Base-by-base conservation (phyloP, 495 filamentous ascomycete species). In the Friedmanniomyces endolithicus region DNA sequence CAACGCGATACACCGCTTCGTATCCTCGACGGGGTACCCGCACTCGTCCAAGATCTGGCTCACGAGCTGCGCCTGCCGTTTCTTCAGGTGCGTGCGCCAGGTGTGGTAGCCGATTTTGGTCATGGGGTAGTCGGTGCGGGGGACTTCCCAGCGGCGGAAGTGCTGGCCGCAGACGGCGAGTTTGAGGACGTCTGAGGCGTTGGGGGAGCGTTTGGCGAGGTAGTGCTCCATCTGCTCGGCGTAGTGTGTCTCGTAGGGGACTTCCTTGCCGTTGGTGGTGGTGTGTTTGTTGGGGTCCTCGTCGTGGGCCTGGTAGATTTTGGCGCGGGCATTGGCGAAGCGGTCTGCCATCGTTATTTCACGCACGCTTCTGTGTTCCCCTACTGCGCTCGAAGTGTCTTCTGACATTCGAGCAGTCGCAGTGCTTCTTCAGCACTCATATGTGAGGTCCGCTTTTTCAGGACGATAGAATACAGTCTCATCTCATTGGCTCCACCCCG, bases 81-180 rank as follows among this genome's bases (percentile, higher is more conserved):
- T 76, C 68, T 84, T 87, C 46, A 87, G 77, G 55, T 74, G 77
- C 1, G 78, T 75, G 8, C 87, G 83, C 87, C 87, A 92, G 11
- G 74, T 71, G 51, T 86, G 78, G 59, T 92, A 92, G 16, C 87
- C 87, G 2, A 75, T 54, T 55, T 82, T 80, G 4, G 78, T 86
- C 65, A 75, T 74, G 11, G 86, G 82, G 67, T 87, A 89, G 39
- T 71, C 76, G 54, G 66, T 65, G 23, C 87, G 81, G 0, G 85
- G 84, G 14, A 88, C 75, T 68, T 90, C 84, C 85, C 85, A 92
- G 62, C 87, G 83, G 48, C 77, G 71, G 58, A 90, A 83, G 69
- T 92, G 87, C 68, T 92, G 87, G 20, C 86, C 87, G 54, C 85
- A 82, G 55, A 87, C 80, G 25, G 87, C 87, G 53, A 90, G 73